Base-by-base conservation (phyloP, 805 yeast genomes). In the Yarrowia sp. region DNA sequence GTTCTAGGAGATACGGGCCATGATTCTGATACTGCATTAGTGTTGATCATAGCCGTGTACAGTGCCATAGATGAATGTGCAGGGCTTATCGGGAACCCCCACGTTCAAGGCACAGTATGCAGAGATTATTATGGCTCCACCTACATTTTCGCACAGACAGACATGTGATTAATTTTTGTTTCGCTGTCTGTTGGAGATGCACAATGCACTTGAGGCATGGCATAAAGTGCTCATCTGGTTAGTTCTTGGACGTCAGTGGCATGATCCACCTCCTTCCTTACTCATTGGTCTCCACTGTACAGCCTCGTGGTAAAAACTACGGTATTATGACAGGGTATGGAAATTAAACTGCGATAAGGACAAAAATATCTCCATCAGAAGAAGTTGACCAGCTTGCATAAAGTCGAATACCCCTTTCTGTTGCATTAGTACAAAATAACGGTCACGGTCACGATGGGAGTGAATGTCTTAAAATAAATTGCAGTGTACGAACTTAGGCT, bases 201-300 rank as follows among this genome's bases (percentile, higher is more conserved):
- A 46, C 35, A 10, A 28, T 46, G 52, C 52, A 30, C 26, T 12
- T 26, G 36, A n/a, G 14, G 32, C 49, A 43, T 46, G 51, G 35
- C 51, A 46, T 10, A 46, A 26, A 10, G 7, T 22, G 46, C 17
- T 21, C 28, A 24, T n/a, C 24, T 17, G 26, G 21, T 17, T 33
- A 44, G 21, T 22, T 10, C 32, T 14, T n/a, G n/a, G n/a, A n/a
- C 12, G 30, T n/a, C 22, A 11, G 17, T 24, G 32, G n/a, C 32
- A 43, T 10, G 17, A 28, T n/a, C 33, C 32, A n/a, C 3, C 21
- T 9, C 1, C 26, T 11, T 10, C 7, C 17, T n/a, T n/a, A n/a
- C n/a, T n/a, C n/a, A n/a, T n/a, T n/a, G n/a, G 51, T 44, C 35
- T 46, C 51, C 51, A 46, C 24, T 46, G 36, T 46, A 30, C 36